Base-by-base conservation (phyloP, 371 early-diverging fungal species). In the Blyttiomyces sp. region DNA sequence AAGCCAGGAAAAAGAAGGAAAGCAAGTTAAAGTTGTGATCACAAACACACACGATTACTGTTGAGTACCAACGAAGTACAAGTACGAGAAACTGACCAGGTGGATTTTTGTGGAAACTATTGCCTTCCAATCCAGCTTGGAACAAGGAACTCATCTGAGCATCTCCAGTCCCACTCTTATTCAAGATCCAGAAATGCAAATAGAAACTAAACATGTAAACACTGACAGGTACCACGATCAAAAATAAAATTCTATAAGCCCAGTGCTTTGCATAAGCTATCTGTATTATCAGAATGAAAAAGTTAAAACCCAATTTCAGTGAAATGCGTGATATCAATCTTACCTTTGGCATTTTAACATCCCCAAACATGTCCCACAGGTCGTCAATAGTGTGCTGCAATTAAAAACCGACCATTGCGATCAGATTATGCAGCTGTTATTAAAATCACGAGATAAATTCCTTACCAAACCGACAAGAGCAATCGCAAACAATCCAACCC, bases 61-160 rank as follows among this genome's bases (percentile, higher is more conserved):
- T n/a, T n/a, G 32, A 53, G 27, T 23, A 50, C 45, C 21, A 23
- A 30, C n/a, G 33, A 24, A 49, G n/a, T 5, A 65, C 48, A 21
- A 62, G 21, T 16, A 26, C 17, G 19, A 23, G 42, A 30, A 1
- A 74, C 75, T 42, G 79, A 89, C 93, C 84, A 24, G 95, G 77
- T 13, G 97, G 97, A 66, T 91, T 92, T 42, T 82, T 65, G 30
- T 73, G 67, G 49, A 98, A 86, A 28, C 80, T 77, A 72, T 84
- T 96, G 16, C 96, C 97, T 32, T 79, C 63, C n/a, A 99, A 79
- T 4, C 86, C 82, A 1, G 96, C 91, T 70, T 99, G 99, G 79
- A 99, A 99, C 17, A 96, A 74, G 5, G 95, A 95, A 70, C 94
- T 92, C 99, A 99, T 99, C 58, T 93, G 93, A 7, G 94, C 93